Conservation (phyloP, 495 filamentous ascomycete genomes). For the Entonaema liquescens region DNA sequence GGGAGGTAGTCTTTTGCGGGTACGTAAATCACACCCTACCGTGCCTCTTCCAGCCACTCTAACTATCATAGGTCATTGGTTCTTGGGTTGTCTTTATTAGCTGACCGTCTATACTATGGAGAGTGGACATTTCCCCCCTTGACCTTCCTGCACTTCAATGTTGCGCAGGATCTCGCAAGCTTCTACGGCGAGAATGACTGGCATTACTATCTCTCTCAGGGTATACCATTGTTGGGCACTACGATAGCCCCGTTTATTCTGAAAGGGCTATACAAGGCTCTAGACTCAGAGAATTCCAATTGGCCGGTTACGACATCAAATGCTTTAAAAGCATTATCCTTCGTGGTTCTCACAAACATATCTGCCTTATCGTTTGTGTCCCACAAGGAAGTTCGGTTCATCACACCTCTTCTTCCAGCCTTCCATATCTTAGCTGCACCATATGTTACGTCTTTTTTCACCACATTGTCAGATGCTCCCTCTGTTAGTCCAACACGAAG, state of each 20-base stretch:
- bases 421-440: conserved; percentile 82
- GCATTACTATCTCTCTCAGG: conserved; percentile 94
- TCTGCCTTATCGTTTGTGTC: conserved; percentile 77
- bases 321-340: conserved; percentile 66
- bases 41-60: not conserved
- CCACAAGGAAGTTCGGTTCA: conserved; percentile 98
- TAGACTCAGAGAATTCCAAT: conserved; percentile 43
- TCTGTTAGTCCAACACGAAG: conserved; percentile 25
- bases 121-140: conserved; percentile 90
- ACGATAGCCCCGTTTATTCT: conserved; percentile 81
- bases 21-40: conserved; percentile 14
- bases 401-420: conserved; percentile 89
- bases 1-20: conserved; percentile 75
- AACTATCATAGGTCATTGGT: conserved; percentile 57
- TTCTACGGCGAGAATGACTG: conserved; percentile 94
- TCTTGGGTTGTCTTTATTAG: conserved; percentile 68
- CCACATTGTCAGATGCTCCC: conserved; percentile 38
- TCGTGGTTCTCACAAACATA: conserved; percentile 67
- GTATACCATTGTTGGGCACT: conserved; percentile 85
- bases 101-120: conserved; percentile 85
- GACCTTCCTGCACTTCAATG: conserved; percentile 90
- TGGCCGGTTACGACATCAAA: conserved; percentile 51
- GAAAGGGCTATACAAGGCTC: conserved; percentile 66
- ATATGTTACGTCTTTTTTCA: conserved; percentile 72
- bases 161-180: conserved; percentile 81